A percentile compares a stretch with the other conserved stretches of the same genome.
phyloP scores from a whole-genome alignment of 1,139 yeast species.

The Diutina siamensis region DNA sequence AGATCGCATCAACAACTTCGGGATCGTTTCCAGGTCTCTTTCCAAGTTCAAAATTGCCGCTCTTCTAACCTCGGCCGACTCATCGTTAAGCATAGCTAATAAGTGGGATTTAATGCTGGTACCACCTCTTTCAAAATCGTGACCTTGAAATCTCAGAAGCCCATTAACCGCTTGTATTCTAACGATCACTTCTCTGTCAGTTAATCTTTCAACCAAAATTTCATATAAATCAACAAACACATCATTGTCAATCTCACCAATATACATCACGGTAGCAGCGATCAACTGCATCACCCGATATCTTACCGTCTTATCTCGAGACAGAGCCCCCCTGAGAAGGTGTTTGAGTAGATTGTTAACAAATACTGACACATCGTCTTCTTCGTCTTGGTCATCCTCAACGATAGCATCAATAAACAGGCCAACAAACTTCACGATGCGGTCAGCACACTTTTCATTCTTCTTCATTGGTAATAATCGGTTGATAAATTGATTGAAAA shows the following conservation, averaged over 20 bases:
- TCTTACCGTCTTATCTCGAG: slow-evolving; percentile 67
- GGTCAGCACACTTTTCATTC: slow-evolving; percentile 63
- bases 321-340: slow-evolving; percentile 63
- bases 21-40: slow-evolving; percentile 42
- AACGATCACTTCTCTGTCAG: slow-evolving; percentile 71
- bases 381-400: slow-evolving; percentile 8
- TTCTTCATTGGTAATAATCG: slow-evolving; percentile 58
- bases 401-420: slow-evolving; percentile 44
- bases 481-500: slow-evolving; percentile 50
- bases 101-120: slow-evolving; percentile 39
- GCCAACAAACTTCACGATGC: slow-evolving; percentile 65
- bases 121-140: slow-evolving; percentile 13
- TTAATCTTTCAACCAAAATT: slow-evolving; percentile 50
- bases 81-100: slow-evolving; percentile 57
- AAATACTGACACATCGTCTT: slow-evolving; percentile 20
- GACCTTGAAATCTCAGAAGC: slow-evolving; percentile 64
- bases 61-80: slow-evolving; percentile 81
- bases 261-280: slow-evolving; percentile 58
- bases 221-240: slow-evolving; percentile 52
- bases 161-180: slow-evolving; percentile 78
- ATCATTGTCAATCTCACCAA: slow-evolving; percentile 69
- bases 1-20: slow-evolving; percentile 66
- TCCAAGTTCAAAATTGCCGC: slow-evolving; percentile 67
- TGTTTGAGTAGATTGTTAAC: slow-evolving; percentile 52
- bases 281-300: slow-evolving; percentile 72